Base-by-base conservation (phyloP, 495 filamentous ascomycete genomes). In the Daldinia caldariorum region DNA sequence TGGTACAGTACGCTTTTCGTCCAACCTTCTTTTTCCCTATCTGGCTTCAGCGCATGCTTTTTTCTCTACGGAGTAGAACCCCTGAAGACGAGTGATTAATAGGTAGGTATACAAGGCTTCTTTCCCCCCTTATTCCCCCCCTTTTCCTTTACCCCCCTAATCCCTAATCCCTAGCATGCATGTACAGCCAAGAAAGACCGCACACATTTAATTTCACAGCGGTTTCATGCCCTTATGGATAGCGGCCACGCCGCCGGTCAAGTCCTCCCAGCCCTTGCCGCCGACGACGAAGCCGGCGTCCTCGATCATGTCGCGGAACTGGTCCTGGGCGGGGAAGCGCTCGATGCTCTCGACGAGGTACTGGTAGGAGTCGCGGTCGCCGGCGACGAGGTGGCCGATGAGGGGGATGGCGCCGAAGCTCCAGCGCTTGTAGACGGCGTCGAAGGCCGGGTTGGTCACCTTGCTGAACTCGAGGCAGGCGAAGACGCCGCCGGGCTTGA, bases 261-360 rank as follows among this genome's bases (percentile, higher is more conserved):
- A 76, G 78, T 98, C 90, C 81, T 96, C 93, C 78, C 87, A 97
- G 2, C 92, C 92, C 57, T 88, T 79, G 1, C 92, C 92, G 18
- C 90, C 93, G 54, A 96, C 87, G 76, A 90, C 77, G 76, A 99
- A 98, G 13, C 95, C 96, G 41, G 93, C 94, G 64, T 90, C 89
- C 76, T 87, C 80, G 74, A 99, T 95, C 93, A 98, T 95, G 49
- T 86, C 87, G 70, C 88, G 82, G 78, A 94, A 98, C 74, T 92
- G 88, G 55, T 86, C 81, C 83, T 99, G 95, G 55, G 82, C 87
- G 3, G 96, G 96, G 76, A 98, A 99, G 43, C 86, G 82, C 83
- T 97, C 94, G 81, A 99, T 98, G 80, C 93, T 97, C 87, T 99
- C 95, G 29, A 98, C 96, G 38, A 99, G 81, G 82, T 99, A 99